These are phyloP conservation scores for Clarireedia monteithiana DNA, from an alignment of 2,329 filamentous ascomycete genomes.

Conservation along the genomic window DNA sequence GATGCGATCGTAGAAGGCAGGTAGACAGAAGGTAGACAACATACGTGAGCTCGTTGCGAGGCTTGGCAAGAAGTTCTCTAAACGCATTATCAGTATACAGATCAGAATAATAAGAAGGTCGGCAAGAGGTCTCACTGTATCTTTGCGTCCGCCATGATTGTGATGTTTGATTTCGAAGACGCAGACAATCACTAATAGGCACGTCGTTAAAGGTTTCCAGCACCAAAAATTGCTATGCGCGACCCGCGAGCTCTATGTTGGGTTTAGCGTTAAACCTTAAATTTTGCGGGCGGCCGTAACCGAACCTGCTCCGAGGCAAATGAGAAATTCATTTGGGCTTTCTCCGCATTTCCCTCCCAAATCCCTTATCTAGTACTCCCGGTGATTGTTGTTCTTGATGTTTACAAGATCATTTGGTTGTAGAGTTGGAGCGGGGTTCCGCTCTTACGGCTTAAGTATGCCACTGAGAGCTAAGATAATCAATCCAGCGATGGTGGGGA, in stretches of 20 bases:
- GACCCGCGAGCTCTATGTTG: slow-evolving; percentile 10
- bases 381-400: slow-evolving; percentile 38
- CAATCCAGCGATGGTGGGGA: slow-evolving; percentile 47
- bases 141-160: slow-evolving; percentile 58
- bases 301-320: slow-evolving; percentile 11
- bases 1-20: slow-evolving; percentile 16
- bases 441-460: slow-evolving; percentile 49
- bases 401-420: slow-evolving; percentile 46
- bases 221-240: slow-evolving; percentile 18
- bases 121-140: slow-evolving; percentile 48
- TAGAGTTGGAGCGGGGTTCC: slow-evolving; percentile 46
- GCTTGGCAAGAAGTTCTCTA: slow-evolving; percentile 84
- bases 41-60: slow-evolving; percentile 85
- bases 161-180: slow-evolving; percentile 12
- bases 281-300: slow-evolving; percentile 6
- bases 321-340: slow-evolving; percentile 5
- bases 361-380: slow-evolving; percentile 7
- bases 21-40: slow-evolving; percentile 30
- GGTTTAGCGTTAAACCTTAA: slow-evolving; percentile 19
- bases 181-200: neutral
- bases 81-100: slow-evolving; percentile 15
- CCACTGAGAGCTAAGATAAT: slow-evolving; percentile 71
- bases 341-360: slow-evolving; percentile 11
- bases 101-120: neutral
- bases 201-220: slow-evolving; percentile 13